A percentile compares a stretch with the other conserved stretches of the same genome.
phyloP scores from a whole-genome alignment of 148 eudicot species.

The Cornus florida region DNA sequence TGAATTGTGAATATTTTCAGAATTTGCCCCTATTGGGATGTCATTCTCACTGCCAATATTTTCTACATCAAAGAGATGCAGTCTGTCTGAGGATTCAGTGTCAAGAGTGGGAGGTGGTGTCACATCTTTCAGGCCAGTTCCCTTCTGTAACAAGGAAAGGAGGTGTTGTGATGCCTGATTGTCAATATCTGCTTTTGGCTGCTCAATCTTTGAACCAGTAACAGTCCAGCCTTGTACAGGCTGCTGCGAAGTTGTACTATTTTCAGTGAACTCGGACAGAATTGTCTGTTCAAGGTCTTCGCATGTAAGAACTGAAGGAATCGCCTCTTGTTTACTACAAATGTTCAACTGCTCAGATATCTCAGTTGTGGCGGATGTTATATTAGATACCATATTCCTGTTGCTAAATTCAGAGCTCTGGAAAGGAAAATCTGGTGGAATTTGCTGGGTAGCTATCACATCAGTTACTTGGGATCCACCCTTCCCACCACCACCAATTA shows the following conservation, averaged over 20 bases:
- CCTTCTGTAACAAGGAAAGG: conserved; percentile 75
- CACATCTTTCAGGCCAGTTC: conserved; percentile 31
- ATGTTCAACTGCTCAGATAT: conserved; percentile 32
- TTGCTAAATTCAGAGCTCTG: conserved; percentile 23
- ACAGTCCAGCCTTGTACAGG: conserved; percentile 22
- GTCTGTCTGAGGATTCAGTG: conserved; percentile 26
- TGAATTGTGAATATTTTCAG: conserved; percentile 20
- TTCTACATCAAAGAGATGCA: conserved; percentile 20
- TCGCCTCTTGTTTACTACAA: conserved; percentile 38
- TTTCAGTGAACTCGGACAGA: conserved; percentile 60
- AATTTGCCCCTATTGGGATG: conserved; percentile 31
- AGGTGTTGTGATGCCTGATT: conserved; percentile 75
- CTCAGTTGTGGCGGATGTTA: conserved; percentile 33
- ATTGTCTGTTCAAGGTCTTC: conserved; percentile 96
- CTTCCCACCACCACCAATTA: conserved; percentile 71
- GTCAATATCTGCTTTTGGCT: conserved; percentile 38
- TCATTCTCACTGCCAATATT: conserved; percentile 20
- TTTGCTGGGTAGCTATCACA: conserved; percentile 17
- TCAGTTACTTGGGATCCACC: conserved; percentile 38
- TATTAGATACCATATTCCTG: conserved; percentile 23
- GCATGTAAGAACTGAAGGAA: conserved; percentile 80
- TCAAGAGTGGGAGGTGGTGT: conserved; percentile 21
- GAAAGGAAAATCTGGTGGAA: conserved; percentile 21
- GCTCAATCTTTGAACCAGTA: conserved; percentile 29
- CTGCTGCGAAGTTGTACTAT: conserved; percentile 32